Percentiles rank a stretch among this genome's conserved stretches.
These are phyloP conservation scores for Nakazawaea wyomingensis DNA, from an alignment of 805 yeast genomes.

Conservation along the genomic window DNA sequence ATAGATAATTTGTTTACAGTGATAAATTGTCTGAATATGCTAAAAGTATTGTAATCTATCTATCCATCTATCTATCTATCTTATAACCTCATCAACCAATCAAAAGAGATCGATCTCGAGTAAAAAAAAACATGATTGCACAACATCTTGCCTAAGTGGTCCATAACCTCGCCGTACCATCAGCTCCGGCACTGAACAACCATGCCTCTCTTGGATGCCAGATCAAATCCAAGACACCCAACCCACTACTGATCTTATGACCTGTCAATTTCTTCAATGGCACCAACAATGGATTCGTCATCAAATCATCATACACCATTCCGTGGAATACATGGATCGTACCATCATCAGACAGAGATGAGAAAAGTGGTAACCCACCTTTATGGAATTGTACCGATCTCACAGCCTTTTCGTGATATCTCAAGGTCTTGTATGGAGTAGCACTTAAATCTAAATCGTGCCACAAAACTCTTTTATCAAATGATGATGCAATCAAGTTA, in stretches of 20 bases:
- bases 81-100: no score
- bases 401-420: constrained; percentile 94
- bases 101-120: no score
- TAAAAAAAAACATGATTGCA: no score
- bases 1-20: no score
- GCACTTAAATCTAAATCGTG: constrained; percentile 86
- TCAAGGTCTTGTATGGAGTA: constrained; percentile 90
- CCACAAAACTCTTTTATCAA: constrained; percentile 94
- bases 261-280: constrained; percentile 94
- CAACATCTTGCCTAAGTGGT: no score
- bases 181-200: constrained; percentile 97
- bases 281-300: constrained; percentile 93
- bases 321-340: constrained; percentile 91
- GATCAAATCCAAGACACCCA: constrained; percentile 80
- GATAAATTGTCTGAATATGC: no score
- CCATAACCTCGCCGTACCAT: constrained; percentile 94
- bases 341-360: constrained; percentile 95
- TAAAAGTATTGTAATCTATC: no score
- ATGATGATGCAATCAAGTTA: constrained; percentile 86
- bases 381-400: constrained; percentile 85
- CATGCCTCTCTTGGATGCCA: constrained; percentile 99
- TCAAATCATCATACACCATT: constrained; percentile 89
- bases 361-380: constrained; percentile 79
- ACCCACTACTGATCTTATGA: constrained; percentile 69
- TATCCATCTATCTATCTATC: no score